phyloP scores from a whole-genome alignment of 768 basidiomycete genomes.

The Russula brevipes region DNA sequence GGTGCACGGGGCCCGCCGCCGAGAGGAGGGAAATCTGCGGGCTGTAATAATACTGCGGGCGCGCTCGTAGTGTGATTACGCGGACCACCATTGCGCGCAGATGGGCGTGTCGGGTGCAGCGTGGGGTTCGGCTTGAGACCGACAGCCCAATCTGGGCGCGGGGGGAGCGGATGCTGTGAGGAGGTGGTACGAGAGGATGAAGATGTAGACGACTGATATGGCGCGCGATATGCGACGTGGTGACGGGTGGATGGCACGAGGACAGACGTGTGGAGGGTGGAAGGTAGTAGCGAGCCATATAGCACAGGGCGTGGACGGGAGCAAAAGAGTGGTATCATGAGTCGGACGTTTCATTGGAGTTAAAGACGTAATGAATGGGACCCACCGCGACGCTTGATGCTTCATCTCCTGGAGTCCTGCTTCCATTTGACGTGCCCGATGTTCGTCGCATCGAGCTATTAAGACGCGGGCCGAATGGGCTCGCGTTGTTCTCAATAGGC shows the following conservation, averaged over 20 bases:
- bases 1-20: slow-evolving; percentile 30
- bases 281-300: neutral
- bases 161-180: slow-evolving; percentile 72
- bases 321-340: neutral
- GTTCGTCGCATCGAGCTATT: slow-evolving; percentile 46
- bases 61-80: slow-evolving; percentile 34
- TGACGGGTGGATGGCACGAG: neutral
- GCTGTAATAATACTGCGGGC: slow-evolving; percentile 34
- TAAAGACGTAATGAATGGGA: neutral
- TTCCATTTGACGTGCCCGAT: slow-evolving; percentile 46
- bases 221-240: neutral
- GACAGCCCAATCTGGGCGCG: slow-evolving; percentile 86
- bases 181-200: slow-evolving; percentile 74
- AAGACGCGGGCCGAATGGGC: slow-evolving; percentile 62
- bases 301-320: neutral
- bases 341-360: neutral
- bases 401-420: slow-evolving; percentile 67
- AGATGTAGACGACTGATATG: slow-evolving; percentile 62
- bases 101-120: slow-evolving; percentile 42
- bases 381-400: slow-evolving; percentile 65
- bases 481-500: slow-evolving; percentile 30
- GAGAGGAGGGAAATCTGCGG: slow-evolving; percentile 33
- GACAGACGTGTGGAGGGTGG: neutral
- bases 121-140: slow-evolving; percentile 74
- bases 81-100: slow-evolving; percentile 50